Conservation (phyloP, 2,329 filamentous ascomycete genomes). For the Coniella vitis region DNA sequence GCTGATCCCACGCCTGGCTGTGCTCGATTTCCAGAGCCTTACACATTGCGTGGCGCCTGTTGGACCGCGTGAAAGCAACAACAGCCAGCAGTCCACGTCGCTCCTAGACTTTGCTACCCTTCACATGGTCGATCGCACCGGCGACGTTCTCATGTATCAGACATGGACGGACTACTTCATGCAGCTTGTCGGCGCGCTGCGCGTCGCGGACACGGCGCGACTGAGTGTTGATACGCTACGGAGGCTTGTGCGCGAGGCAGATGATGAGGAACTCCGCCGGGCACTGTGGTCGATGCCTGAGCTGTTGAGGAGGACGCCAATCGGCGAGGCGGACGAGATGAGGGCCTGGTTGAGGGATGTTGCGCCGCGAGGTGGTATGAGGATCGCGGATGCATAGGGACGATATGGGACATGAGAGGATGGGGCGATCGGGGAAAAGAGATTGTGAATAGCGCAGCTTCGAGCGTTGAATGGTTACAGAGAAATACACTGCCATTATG, state of each 20-base stretch:
- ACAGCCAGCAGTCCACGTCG: constrained; percentile 12
- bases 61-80: background rate
- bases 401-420: background rate
- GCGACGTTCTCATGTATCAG: constrained; percentile 43
- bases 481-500: no score
- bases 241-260: constrained; percentile 33
- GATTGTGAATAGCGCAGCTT: background rate
- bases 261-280: constrained; percentile 32
- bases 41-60: constrained; percentile 27
- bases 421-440: background rate
- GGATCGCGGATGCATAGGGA: constrained; percentile 19
- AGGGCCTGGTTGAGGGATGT: constrained; percentile 37
- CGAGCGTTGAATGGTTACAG: no score
- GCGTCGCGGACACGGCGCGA: constrained; percentile 28
- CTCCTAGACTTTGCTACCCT: constrained; percentile 46
- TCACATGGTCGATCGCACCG: constrained; percentile 39
- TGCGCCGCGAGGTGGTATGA: constrained; percentile 23
- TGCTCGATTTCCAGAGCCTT: constrained; percentile 37
- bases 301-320: constrained; percentile 32
- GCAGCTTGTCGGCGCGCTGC: constrained; percentile 40
- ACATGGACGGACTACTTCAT: constrained; percentile 49
- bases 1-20: constrained; percentile 42
- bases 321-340: constrained; percentile 44
- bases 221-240: constrained; percentile 30
- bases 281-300: constrained; percentile 38